A percentile compares a stretch with the other conserved stretches of the same genome.
Evolutionary conservation across 164 flowering plant genomes (phyloP).

Genomic region (Echeveria elegans): DNA sequence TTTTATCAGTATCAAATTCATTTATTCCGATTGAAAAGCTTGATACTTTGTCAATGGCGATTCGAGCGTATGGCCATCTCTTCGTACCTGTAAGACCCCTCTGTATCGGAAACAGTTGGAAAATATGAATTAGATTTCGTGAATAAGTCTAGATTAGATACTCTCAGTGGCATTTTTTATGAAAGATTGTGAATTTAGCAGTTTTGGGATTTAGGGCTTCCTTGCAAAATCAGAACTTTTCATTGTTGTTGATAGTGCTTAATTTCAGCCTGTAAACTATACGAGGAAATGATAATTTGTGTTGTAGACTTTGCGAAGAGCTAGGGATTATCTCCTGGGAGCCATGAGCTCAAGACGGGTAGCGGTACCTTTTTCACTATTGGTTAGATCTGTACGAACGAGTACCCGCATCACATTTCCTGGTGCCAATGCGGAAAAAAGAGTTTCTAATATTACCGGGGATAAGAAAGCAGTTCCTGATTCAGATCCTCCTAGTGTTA

Average conservation of each 20-base stretch:
- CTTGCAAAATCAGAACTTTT: background rate
- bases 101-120: background rate
- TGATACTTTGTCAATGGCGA: background rate
- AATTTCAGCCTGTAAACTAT: too few species aligned
- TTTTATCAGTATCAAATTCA: background rate
- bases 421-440: constrained; percentile 28
- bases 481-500: constrained; percentile 60
- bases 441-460: constrained; percentile 26
- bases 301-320: constrained; percentile 20
- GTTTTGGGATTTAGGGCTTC: background rate
- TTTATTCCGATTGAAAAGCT: background rate
- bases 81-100: constrained; percentile 1
- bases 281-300: background rate
- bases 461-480: constrained; percentile 63
- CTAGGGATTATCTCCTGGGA: constrained; percentile 19
- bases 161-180: too few species aligned
- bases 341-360: constrained; percentile 19
- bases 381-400: constrained; percentile 36
- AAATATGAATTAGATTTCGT: too few species aligned
- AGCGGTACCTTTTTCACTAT: constrained; percentile 16
- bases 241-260: too few species aligned
- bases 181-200: background rate
- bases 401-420: constrained; percentile 35
- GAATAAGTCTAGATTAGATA: too few species aligned
- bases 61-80: background rate